Evolutionary conservation across 1,284 basidiomycete species (phyloP).

Genomic region (Filobasidium uniguttulatum): DNA sequence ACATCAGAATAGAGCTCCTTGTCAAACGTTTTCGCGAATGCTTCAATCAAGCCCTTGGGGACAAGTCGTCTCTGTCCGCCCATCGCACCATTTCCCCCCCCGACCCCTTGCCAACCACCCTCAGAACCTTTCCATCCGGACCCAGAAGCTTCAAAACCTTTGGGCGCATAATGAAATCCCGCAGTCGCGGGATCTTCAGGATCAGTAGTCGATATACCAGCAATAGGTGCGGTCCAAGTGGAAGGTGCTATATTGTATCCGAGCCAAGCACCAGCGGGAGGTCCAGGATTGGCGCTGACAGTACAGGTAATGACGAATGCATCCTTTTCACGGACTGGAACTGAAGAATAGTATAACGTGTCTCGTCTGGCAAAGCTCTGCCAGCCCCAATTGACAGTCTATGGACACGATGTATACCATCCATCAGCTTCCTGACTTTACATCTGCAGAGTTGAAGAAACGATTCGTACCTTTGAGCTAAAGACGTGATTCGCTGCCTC

Average conservation of each 20-base stretch:
- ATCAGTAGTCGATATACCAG: too few relatives aligned
- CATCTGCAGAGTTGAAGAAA: not conserved
- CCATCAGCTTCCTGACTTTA: not conserved
- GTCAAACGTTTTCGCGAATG: conserved; percentile 59
- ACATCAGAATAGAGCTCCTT: conserved; percentile 67
- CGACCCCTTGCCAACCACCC: conserved; percentile 17
- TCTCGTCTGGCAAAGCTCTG: conserved; percentile 64
- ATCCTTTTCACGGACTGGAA: conserved; percentile 44
- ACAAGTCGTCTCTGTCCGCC: conserved; percentile 30
- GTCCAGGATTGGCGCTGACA: conserved; percentile 53
- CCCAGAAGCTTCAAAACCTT: conserved; percentile 4
- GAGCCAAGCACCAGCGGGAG: conserved; percentile 42
- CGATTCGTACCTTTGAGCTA: conserved; percentile 48
- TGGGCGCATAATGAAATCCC: not conserved
- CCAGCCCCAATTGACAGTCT: conserved; percentile 74
- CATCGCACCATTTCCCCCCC: conserved; percentile 28
- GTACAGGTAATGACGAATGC: conserved; percentile 63
- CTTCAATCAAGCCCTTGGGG: conserved; percentile 36
- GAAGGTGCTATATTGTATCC: conserved; percentile 17
- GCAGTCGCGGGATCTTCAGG: not conserved
- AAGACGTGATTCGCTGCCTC: conserved; percentile 73
- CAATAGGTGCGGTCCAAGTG: not conserved
- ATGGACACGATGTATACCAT: conserved; percentile 25
- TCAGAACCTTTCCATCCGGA: conserved; percentile 5
- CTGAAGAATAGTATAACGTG: conserved; percentile 51